These are phyloP conservation scores for Pseudogymnoascus sp. DNA, from an alignment of 2,329 filamentous ascomycete genomes.

Conservation along the genomic window DNA sequence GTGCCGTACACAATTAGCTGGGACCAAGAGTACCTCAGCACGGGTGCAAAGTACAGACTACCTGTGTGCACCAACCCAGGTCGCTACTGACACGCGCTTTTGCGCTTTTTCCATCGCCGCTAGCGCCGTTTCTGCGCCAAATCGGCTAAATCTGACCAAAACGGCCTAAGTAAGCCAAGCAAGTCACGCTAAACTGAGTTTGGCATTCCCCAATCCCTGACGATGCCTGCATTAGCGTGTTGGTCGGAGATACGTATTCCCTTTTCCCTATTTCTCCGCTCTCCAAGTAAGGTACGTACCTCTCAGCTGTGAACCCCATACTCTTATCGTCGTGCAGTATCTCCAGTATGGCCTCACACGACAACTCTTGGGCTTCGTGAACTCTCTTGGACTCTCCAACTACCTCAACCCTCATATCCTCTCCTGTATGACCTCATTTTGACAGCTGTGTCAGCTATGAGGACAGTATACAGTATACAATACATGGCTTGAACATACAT, in stretches of 20 bases:
- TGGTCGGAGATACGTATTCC: not conserved
- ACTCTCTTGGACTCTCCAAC: too few relatives aligned
- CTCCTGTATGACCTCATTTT: not conserved
- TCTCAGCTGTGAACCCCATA: not conserved
- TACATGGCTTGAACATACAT: not conserved
- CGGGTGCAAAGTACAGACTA: not conserved
- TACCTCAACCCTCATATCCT: not conserved
- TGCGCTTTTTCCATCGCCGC: constrained; percentile 2
- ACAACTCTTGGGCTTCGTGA: not conserved
- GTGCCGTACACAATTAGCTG: not conserved
- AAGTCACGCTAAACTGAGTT: not conserved
- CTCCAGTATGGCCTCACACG: not conserved
- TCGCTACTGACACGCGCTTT: constrained; percentile 3
- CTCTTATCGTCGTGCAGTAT: too few relatives aligned
- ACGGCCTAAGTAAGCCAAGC: not conserved
- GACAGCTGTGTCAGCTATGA: not conserved
- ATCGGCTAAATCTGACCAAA: constrained; percentile 3
- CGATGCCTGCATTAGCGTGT: constrained; percentile 5
- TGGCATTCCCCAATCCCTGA: not conserved
- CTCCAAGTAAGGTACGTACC: not conserved
- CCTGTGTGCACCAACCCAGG: not conserved
- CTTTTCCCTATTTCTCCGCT: not conserved
- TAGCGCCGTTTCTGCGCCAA: constrained; percentile 2
- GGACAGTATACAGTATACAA: not conserved
- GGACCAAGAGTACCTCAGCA: not conserved